Conservation (phyloP, 2,329 filamentous ascomycete genomes). For the Botryotinia globosa region DNA sequence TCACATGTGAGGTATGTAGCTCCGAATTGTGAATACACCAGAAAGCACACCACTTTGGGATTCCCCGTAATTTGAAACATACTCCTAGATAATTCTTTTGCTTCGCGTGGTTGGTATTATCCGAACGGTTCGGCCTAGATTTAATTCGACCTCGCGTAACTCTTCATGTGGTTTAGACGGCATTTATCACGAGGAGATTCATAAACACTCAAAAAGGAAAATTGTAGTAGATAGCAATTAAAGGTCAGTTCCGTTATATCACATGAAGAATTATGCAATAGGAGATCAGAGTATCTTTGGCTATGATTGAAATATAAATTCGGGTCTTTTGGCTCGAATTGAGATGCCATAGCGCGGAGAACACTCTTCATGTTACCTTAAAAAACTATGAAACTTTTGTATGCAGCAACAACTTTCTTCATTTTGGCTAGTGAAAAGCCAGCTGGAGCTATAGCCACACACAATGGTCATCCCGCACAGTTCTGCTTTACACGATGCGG, state of each 20-base stretch:
- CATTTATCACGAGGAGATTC: not conserved
- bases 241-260: not conserved
- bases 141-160: not conserved
- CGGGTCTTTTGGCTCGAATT: not conserved
- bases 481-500: no score
- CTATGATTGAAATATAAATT: not conserved
- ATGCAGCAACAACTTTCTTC: no score
- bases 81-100: not conserved
- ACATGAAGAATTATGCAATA: not conserved
- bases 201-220: not conserved
- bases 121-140: not conserved
- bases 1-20: not conserved
- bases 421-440: no score
- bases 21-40: not conserved
- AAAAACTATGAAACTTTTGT: no score
- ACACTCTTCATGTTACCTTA: no score
- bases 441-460: no score
- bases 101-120: not conserved
- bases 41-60: not conserved
- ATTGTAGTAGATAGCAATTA: rapidly evolving
- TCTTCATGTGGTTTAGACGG: not conserved
- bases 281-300: not conserved
- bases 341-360: not conserved
- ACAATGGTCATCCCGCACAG: no score
- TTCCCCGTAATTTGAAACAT: not conserved